These are phyloP conservation scores for Fusarium brevicatenulatum DNA, from an alignment of 2,329 filamentous ascomycete genomes.

Conservation along the genomic window DNA sequence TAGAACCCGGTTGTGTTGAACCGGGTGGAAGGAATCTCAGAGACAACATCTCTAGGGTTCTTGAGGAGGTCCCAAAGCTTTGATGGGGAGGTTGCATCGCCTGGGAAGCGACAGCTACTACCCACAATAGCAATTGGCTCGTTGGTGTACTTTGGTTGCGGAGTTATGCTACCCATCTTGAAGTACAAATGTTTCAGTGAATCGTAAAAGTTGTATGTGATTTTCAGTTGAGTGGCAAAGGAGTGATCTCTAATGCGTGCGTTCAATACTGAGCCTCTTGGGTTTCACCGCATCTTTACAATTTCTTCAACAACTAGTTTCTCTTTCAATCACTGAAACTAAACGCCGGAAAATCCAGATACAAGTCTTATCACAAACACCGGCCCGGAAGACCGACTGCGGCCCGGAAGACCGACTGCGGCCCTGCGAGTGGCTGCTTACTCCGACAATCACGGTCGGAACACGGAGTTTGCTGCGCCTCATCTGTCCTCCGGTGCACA, in stretches of 20 bases:
- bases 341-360: not conserved
- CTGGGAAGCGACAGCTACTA: constrained; percentile 14
- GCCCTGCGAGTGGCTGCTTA: not conserved
- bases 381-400: too few relatives aligned
- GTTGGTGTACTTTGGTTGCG: not conserved
- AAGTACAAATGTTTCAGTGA: not conserved
- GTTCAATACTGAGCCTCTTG: not conserved
- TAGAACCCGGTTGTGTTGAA: not conserved
- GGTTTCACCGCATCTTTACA: not conserved
- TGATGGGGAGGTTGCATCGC: not conserved
- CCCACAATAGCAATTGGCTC: constrained; percentile 28
- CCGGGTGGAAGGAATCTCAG: not conserved
- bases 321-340: too few relatives aligned
- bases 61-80: constrained; percentile 20
- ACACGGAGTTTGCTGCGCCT: not conserved
- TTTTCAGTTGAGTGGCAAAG: not conserved
- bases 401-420: not conserved
- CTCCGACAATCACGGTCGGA: not conserved
- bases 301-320: too few relatives aligned
- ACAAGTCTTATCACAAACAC: too few relatives aligned
- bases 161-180: not conserved
- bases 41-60: not conserved
- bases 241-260: not conserved
- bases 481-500: not conserved
- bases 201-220: not conserved